Evolutionary conservation across 2,329 filamentous ascomycete genomes (phyloP), one percentile per base, ranked within the genome.

Genomic region (Neofusicoccum sp.): DNA sequence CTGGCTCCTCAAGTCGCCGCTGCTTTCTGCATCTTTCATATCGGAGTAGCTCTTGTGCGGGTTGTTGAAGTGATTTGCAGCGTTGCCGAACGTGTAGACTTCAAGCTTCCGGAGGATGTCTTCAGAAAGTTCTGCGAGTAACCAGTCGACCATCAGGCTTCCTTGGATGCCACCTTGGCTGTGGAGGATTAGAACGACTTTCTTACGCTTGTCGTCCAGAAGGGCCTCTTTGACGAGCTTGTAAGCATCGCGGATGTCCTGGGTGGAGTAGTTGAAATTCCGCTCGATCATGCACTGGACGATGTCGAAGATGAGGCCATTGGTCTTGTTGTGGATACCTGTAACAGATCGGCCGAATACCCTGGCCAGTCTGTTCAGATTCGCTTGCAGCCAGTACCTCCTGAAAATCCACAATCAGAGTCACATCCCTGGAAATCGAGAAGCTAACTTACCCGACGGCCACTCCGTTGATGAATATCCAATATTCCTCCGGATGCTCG

Each of bases 21-120:
- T 56, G 56, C 31, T 31, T 43, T 48, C 36, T 31, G 16, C 54
- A 6, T 43, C 22, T 29, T 31, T 45, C 6, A 11, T 1, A 14
- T 33, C 22, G 31, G 36, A 22, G 33, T 41, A 52, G 49, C 54
- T 62, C 16, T 64, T 60, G 67, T 86, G 83, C 0, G 90, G 91
- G 66, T 92, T 92, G 74, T 93, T 93, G 79, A 92, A 93, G 73
- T 93, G 90, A 69, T 92, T 92, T 0, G 91, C 89, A 0, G 90
- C 90, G 63, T 86, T 89, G 33, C 89, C 91, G 72, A 94, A 94
- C 0, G 90, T 93, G 74, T 83, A 84, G 11, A 94, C 84, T 74
- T 94, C 90, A 11, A 72, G 66, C 31, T 67, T 69, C 8, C 64
- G 56, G 11, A 70, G 33, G 34, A 60, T 62, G 64, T 71, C 65